Conservation (phyloP, 1,284 basidiomycete species). For the Ceratobasidium sp. region DNA sequence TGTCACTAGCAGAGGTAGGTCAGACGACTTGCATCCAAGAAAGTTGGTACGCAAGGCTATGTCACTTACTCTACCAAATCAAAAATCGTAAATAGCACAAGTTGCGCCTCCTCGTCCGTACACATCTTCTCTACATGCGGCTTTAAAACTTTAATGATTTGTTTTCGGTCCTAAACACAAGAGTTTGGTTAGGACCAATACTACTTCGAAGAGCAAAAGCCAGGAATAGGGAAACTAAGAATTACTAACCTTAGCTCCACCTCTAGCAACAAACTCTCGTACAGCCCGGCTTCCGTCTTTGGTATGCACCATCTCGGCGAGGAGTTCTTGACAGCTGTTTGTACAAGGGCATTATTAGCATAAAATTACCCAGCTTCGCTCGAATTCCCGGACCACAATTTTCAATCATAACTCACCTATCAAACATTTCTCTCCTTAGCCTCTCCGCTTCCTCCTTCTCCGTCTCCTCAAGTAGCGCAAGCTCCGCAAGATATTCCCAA, state of each 20-base stretch:
- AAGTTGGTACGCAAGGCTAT: conserved; percentile 1
- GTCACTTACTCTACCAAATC: conserved; percentile 82
- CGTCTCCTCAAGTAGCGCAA: conserved; percentile 62
- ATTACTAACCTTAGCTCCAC: conserved; percentile 75
- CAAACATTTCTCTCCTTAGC: conserved; percentile 71
- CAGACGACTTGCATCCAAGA: conserved; percentile 32
- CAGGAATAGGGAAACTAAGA: too few relatives aligned
- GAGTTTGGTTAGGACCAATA: not conserved
- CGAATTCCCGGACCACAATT: too few relatives aligned
- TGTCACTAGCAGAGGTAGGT: conserved; percentile 67
- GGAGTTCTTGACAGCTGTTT: conserved; percentile 76
- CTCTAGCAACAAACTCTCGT: conserved; percentile 81
- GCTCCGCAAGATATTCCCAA: conserved; percentile 76
- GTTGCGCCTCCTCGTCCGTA: conserved; percentile 84
- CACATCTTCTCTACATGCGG: conserved; percentile 88
- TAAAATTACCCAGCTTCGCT: not conserved
- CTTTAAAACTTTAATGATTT: conserved; percentile 84
- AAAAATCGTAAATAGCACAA: conserved; percentile 86
- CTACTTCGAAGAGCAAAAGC: not conserved
- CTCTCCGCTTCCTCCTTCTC: conserved; percentile 64
- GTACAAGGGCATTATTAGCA: not conserved
- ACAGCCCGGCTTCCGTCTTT: conserved; percentile 88
- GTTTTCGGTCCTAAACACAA: conserved; percentile 78
- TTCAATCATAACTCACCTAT: conserved; percentile 59
- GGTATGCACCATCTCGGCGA: conserved; percentile 92